Evolutionary conservation across 108 stramenopile species (phyloP).

Genomic region (Nannochloropsis salina): DNA sequence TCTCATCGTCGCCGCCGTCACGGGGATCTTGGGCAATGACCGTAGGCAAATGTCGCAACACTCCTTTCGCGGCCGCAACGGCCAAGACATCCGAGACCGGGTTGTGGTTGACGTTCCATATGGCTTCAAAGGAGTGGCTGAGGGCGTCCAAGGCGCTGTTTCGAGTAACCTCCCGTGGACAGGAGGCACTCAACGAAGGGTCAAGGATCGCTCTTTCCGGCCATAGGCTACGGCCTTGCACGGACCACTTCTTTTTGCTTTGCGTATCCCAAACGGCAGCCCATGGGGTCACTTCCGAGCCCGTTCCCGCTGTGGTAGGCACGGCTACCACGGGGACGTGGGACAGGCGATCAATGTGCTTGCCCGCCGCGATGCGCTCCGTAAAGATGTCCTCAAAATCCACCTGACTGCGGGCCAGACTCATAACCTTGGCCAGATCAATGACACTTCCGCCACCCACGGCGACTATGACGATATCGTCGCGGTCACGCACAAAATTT

Average conservation of each 20-base stretch:
- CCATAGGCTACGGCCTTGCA: conserved; percentile 1
- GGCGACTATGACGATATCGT: conserved; percentile 5
- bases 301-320: conserved; percentile 7
- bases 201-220: not conserved
- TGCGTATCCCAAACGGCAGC: not conserved
- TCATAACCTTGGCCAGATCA: conserved; percentile 1
- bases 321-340: not conserved
- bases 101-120: conserved; percentile 18
- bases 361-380: not conserved
- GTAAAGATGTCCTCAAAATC: conserved; percentile 16
- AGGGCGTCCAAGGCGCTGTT: not conserved
- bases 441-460: not conserved
- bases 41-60: not conserved
- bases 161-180: not conserved
- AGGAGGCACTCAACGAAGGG: not conserved
- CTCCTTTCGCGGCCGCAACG: not conserved
- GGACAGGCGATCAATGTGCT: not conserved
- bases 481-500: not conserved
- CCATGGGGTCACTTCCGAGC: not conserved
- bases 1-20: not conserved
- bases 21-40: not conserved
- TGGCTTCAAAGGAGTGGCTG: not conserved
- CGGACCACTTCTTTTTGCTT: not conserved
- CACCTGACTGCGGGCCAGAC: conserved; percentile 2
- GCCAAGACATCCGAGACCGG: not conserved